These are phyloP conservation scores for Podaxis sp. DNA, from an alignment of 768 basidiomycete genomes.

Conservation along the genomic window DNA sequence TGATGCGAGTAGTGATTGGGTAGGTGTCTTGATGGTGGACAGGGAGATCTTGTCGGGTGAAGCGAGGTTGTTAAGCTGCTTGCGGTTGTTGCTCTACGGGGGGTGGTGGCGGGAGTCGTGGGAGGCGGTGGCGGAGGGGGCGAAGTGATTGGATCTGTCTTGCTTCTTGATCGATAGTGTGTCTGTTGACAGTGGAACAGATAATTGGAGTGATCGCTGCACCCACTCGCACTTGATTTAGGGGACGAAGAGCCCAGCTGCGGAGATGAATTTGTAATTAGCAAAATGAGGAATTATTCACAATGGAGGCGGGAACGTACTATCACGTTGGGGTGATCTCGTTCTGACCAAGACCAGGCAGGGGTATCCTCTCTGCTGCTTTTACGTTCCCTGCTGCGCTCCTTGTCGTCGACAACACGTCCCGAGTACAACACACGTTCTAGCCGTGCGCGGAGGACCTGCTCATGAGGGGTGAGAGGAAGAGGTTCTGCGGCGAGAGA, in stretches of 20 bases:
- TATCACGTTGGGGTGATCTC: background rate
- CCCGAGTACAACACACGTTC: conserved; percentile 14
- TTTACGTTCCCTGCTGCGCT: conserved; percentile 2
- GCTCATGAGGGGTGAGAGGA: conserved; percentile 13
- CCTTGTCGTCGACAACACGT: background rate
- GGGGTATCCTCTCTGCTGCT: background rate
- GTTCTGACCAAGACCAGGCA: conserved; percentile 5
- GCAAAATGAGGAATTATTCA: background rate
- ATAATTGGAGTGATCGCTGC: conserved; percentile 8
- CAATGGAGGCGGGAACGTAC: background rate
- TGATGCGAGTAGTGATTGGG: background rate
- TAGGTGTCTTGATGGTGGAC: background rate
- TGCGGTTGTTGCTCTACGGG: background rate
- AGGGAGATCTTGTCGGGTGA: background rate
- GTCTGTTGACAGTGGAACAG: background rate
- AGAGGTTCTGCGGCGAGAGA: background rate
- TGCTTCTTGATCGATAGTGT: conserved; percentile 6
- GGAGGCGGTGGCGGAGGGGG: background rate
- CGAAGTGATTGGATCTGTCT: background rate
- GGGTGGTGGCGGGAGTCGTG: background rate
- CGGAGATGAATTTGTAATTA: background rate
- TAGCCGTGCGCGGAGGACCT: conserved; percentile 15
- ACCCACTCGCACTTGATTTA: conserved; percentile 9
- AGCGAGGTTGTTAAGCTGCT: background rate
- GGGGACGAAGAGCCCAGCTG: background rate